Evolutionary conservation across 768 basidiomycete genomes (phyloP).

Genomic region (Cystobasidiopsis lactophilus): DNA sequence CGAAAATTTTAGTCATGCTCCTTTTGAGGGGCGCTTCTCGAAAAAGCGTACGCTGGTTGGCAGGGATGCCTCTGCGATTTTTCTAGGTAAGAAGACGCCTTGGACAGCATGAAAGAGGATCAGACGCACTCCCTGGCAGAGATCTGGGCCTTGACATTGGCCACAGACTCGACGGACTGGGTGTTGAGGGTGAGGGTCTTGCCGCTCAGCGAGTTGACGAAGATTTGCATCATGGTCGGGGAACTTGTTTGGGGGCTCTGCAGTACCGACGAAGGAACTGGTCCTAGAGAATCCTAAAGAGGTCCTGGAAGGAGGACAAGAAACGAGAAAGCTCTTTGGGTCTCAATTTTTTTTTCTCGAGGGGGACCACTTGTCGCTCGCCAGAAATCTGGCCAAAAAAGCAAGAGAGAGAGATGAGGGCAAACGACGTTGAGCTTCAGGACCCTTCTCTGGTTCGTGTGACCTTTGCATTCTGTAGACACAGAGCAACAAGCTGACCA

Average conservation of each 20-base stretch:
- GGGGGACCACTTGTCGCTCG: background rate
- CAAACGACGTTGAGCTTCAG: no score
- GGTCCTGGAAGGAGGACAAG: background rate
- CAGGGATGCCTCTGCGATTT: slow-evolving; percentile 35
- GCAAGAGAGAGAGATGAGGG: background rate
- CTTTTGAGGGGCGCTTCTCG: no score
- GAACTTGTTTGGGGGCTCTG: slow-evolving; percentile 5
- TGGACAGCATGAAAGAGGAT: slow-evolving; percentile 23
- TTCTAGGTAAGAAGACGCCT: slow-evolving; percentile 51
- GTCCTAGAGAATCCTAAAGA: background rate
- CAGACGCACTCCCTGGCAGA: slow-evolving; percentile 34
- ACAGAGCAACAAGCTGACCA: no score
- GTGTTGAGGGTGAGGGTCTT: slow-evolving; percentile 97
- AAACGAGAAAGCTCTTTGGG: background rate
- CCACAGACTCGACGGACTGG: slow-evolving; percentile 78
- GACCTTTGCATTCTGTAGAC: no score
- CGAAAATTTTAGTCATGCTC: no score
- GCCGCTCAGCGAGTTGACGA: slow-evolving; percentile 42
- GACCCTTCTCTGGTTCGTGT: no score
- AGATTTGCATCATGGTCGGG: slow-evolving; percentile 65
- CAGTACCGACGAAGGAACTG: background rate
- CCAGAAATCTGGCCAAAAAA: background rate
- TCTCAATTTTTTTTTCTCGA: background rate
- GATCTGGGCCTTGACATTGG: slow-evolving; percentile 25
- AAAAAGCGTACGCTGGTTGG: background rate